phyloP scores from a whole-genome alignment of 768 basidiomycete species.

The Pleurotus tuber-regium region DNA sequence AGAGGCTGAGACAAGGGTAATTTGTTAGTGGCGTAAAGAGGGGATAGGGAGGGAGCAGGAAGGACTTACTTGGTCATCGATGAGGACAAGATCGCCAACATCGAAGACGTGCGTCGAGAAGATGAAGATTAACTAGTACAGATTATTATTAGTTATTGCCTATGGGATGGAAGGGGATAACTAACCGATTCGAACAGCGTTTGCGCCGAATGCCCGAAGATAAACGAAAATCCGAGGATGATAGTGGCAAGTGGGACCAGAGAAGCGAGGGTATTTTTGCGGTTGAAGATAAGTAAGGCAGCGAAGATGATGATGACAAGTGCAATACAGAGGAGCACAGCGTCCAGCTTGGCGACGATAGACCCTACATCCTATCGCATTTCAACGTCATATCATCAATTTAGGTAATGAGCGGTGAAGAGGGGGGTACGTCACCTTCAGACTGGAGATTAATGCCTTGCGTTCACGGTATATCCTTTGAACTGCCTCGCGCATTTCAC shows the following conservation, averaged over 20 bases:
- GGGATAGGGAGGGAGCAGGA: conserved; percentile 3
- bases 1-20: conserved; percentile 27
- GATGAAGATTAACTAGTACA: conserved; percentile 70
- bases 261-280: conserved; percentile 60
- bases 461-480: conserved; percentile 78
- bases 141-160: neutral
- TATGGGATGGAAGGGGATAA: conserved; percentile 4
- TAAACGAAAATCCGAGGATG: conserved; percentile 81
- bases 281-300: conserved; percentile 75
- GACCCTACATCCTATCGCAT: conserved; percentile 59
- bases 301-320: conserved; percentile 62
- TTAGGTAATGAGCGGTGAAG: neutral
- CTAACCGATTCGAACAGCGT: conserved; percentile 74
- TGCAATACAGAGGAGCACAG: conserved; percentile 60
- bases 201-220: conserved; percentile 81
- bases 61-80: conserved; percentile 59
- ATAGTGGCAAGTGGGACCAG: conserved; percentile 79
- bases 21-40: no score
- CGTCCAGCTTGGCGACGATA: conserved; percentile 76
- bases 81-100: conserved; percentile 80
- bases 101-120: conserved; percentile 87
- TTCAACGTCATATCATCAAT: neutral
- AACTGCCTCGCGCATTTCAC: conserved; percentile 81
- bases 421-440: conserved; percentile 46
- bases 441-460: conserved; percentile 63